Conservation (phyloP, 352 stramenopile species). For the Pythium sukuiense region DNA sequence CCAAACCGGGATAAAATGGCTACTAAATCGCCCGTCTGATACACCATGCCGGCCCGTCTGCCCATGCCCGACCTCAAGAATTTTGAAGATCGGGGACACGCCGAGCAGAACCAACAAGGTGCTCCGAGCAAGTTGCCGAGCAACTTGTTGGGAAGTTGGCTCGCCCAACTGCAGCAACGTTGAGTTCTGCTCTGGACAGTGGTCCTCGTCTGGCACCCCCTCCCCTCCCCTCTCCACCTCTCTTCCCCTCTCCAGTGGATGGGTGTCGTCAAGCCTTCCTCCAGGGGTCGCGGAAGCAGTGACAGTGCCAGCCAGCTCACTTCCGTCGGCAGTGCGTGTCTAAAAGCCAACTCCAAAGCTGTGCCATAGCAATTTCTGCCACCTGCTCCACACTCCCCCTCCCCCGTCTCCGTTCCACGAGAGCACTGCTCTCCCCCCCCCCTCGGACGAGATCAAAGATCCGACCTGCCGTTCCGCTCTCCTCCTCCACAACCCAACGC, state of each 20-base stretch:
- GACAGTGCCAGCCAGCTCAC: slow-evolving; percentile 7
- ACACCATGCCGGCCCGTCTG: slow-evolving; percentile 10
- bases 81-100: slow-evolving; percentile 15
- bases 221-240: slow-evolving; percentile 2
- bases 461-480: background rate
- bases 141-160: background rate
- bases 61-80: background rate
- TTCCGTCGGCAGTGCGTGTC: slow-evolving; percentile 2
- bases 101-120: background rate
- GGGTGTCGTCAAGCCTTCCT: slow-evolving; percentile 23
- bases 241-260: slow-evolving; percentile 2
- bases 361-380: background rate
- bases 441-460: background rate
- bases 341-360: background rate
- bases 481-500: too few relatives aligned
- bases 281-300: slow-evolving; percentile 5
- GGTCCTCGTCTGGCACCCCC: slow-evolving; percentile 8
- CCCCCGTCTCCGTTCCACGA: background rate
- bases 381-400: background rate
- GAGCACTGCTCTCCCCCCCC: background rate
- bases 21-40: slow-evolving; percentile 5
- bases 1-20: background rate
- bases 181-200: slow-evolving; percentile 13
- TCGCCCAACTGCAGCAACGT: background rate
- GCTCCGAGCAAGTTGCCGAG: background rate